These are phyloP conservation scores for Penicillium verrucosum DNA, from an alignment of 2,329 filamentous ascomycete genomes.

Conservation along the genomic window DNA sequence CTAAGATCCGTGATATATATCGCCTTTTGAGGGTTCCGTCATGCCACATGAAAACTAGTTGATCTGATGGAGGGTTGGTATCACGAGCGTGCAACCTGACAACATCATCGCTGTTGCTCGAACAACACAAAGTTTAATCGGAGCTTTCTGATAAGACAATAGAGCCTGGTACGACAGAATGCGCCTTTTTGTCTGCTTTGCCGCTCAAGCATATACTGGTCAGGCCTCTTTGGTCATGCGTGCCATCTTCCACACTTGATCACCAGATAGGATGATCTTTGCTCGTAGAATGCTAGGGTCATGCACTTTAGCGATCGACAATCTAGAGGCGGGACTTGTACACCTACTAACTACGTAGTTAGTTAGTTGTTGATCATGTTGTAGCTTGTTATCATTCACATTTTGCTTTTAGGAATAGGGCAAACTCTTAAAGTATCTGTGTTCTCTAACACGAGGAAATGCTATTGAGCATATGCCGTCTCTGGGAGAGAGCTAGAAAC, in stretches of 20 bases:
- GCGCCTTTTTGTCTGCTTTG: neutral
- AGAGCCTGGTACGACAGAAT: conserved; percentile 3
- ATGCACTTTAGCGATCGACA: neutral
- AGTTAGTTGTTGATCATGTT: neutral
- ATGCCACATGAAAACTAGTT: neutral
- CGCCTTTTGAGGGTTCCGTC: neutral
- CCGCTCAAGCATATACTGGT: neutral
- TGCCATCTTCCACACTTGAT: neutral
- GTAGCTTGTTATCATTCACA: neutral
- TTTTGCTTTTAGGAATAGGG: neutral
- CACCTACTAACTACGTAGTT: no score
- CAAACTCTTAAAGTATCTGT: neutral
- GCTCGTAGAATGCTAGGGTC: neutral
- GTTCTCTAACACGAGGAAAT: neutral
- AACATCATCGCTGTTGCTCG: conserved; percentile 1
- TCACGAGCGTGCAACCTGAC: conserved; percentile 11
- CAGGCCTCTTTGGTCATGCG: conserved; percentile 1
- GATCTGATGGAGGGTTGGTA: conserved; percentile 1
- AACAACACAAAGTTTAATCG: neutral
- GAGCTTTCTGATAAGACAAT: neutral
- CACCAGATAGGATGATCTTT: conserved; percentile 2
- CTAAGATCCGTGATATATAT: neutral
- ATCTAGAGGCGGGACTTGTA: neutral
- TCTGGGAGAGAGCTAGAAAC: neutral
- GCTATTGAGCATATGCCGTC: conserved; percentile 12